phyloP scores from a whole-genome alignment of 2,329 filamentous ascomycete genomes.

The Harringtonia aguacate region DNA sequence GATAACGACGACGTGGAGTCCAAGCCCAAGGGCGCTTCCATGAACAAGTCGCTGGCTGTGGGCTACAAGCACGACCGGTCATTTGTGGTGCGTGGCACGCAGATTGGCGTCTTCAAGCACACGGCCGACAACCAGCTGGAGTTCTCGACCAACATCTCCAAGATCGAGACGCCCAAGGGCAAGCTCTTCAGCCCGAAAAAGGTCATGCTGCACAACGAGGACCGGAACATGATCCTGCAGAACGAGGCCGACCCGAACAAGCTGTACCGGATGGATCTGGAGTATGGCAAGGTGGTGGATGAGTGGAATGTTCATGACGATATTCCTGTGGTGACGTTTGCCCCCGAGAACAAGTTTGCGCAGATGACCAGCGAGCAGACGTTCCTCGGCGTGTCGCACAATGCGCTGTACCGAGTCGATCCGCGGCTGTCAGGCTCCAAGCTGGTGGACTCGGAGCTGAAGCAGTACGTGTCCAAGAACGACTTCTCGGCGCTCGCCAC shows the following conservation, averaged over 20 bases:
- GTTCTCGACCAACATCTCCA: constrained; percentile 95
- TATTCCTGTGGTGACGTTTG: constrained; percentile 84
- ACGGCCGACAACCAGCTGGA: constrained; percentile 85
- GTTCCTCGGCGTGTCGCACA: constrained; percentile 85
- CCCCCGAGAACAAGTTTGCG: constrained; percentile 93
- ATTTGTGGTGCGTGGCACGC: constrained; percentile 91
- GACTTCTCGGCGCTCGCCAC: constrained; percentile 92
- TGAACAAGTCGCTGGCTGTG: constrained; percentile 89
- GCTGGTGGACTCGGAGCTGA: constrained; percentile 83
- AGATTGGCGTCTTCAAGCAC: constrained; percentile 98
- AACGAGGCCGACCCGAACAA: constrained; percentile 77
- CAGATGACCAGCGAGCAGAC: constrained; percentile 95
- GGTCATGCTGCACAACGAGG: constrained; percentile 89
- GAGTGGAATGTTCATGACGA: constrained; percentile 98
- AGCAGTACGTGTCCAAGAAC: constrained; percentile 95
- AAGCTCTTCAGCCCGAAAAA: constrained; percentile 89
- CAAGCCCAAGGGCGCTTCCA: constrained; percentile 56
- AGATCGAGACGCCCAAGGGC: constrained; percentile 80
- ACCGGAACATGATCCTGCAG: constrained; percentile 82
- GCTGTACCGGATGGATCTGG: constrained; percentile 93
- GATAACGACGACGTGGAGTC: constrained; percentile 74
- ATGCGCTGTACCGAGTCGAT: constrained; percentile 88
- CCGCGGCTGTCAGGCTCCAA: constrained; percentile 85
- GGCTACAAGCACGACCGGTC: constrained; percentile 96
- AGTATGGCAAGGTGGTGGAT: constrained; percentile 95